Evolutionary conservation across 164 flowering plant genomes (phyloP), one percentile per base, ranked within the genome.

Genomic region (Magnolia sinica): DNA sequence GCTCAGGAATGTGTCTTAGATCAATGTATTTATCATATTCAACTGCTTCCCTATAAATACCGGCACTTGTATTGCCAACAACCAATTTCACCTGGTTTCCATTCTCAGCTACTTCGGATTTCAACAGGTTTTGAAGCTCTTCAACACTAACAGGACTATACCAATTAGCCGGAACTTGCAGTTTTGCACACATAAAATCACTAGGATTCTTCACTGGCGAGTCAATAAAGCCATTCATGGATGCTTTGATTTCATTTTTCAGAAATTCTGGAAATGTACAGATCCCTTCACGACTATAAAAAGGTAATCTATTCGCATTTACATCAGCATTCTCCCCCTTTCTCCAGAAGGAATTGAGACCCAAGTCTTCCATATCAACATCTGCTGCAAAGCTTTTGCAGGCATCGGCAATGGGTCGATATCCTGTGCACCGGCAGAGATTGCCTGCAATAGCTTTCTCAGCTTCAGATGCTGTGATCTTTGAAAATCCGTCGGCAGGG

Each of bases 391-490:
- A 93, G 79, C 97, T 92, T 92, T 92, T 95, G 85, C 99, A 93
- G 86, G 86, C 97, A 89, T 95, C 99, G 23, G 83, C 88, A 77
- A 95, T 95, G 31, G 99, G 91, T 37, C 98, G 88, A 77, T 93
- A 95, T 29, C 99, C 99, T 27, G 98, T 95, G 76, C 98, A 95
- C 22, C 98, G 91, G 74, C 99, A 95, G 31, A 95, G 90, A 80
- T 93, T 93, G 70, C 99, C 97, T 4, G 89, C 78, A 74, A 92
- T 82, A 64, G 97, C 79, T 78, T 80, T 91, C 81, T 91, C 94
- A 50, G 97, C 96, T 78, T 93, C 95, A n/a, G 84, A 81, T 72
- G 83, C 85, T 9, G 88, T 87, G 27, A 95, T 83, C 78, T 91
- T 93, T 68, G 98, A 91, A 79, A 93, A 93, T 14, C 97, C 98